Conservation (phyloP, 140 eudicot species). For the Oenanthe javanica region DNA sequence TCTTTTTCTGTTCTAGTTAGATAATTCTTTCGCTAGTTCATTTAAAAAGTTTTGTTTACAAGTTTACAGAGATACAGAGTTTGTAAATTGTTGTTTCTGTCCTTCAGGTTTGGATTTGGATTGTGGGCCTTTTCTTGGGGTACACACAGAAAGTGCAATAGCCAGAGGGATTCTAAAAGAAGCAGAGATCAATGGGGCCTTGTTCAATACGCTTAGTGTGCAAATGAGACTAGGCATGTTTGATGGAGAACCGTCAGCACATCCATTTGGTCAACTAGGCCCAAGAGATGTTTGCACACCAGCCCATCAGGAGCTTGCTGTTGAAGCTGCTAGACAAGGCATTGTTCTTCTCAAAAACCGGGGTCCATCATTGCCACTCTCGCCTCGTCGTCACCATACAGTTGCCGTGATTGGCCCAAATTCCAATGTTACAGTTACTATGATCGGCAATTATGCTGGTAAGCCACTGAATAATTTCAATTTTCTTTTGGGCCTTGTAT, state of each 20-base stretch:
- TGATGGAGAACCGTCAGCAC: constrained; percentile 64
- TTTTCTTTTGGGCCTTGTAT: too few relatives aligned
- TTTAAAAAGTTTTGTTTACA: not conserved
- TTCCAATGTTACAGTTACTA: constrained; percentile 69
- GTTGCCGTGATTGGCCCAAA: constrained; percentile 91
- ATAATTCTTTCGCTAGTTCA: too few relatives aligned
- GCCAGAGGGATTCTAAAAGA: constrained; percentile 53
- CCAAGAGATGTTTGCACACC: constrained; percentile 70
- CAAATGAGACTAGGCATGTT: constrained; percentile 91
- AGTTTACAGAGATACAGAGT: not conserved
- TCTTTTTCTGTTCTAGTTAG: too few relatives aligned
- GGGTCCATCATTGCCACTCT: constrained; percentile 60
- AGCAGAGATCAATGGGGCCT: constrained; percentile 42
- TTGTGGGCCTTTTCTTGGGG: constrained; percentile 61
- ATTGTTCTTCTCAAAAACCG: constrained; percentile 71
- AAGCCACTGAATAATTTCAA: too few relatives aligned
- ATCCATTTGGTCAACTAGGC: constrained; percentile 60
- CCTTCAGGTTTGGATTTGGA: constrained; percentile 78
- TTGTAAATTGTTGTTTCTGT: not conserved
- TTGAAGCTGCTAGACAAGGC: constrained; percentile 88
- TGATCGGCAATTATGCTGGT: constrained; percentile 95
- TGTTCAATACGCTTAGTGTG: constrained; percentile 47
- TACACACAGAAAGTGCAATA: constrained; percentile 62
- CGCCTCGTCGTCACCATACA: constrained; percentile 47
- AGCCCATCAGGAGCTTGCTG: constrained; percentile 62